Evolutionary conservation across 1,139 yeast species (phyloP).

Genomic region (Blastobotrys proliferans): DNA sequence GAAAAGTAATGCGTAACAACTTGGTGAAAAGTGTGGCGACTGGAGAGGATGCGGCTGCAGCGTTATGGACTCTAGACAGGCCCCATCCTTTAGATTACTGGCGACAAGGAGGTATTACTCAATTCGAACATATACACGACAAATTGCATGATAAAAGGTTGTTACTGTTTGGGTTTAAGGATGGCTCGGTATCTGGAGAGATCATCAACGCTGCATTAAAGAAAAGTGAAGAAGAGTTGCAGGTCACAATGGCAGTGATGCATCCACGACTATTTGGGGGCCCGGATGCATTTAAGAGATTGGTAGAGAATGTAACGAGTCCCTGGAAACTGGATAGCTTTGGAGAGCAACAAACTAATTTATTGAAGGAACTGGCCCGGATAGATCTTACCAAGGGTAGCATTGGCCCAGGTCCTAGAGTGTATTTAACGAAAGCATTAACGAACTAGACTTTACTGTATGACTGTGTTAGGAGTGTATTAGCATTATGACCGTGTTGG

Average conservation of each 20-base stretch:
- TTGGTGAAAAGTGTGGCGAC: not conserved
- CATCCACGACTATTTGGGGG: not conserved
- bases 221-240: not conserved
- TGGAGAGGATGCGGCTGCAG: slow-evolving; percentile 10
- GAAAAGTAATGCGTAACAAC: not conserved
- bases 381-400: slow-evolving; percentile 9
- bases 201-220: not conserved
- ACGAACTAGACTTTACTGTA: too few relatives aligned
- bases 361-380: slow-evolving; percentile 5
- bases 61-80: slow-evolving; percentile 14
- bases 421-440: slow-evolving; percentile 5
- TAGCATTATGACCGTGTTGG: too few relatives aligned
- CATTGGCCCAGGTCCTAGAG: slow-evolving; percentile 13
- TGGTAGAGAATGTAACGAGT: slow-evolving; percentile 3
- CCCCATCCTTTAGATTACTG: slow-evolving; percentile 10
- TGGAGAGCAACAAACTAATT: not conserved
- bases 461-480: too few relatives aligned
- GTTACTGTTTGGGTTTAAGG: slow-evolving; percentile 5
- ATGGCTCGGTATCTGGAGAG: not conserved
- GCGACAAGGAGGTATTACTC: slow-evolving; percentile 1
- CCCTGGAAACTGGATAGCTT: slow-evolving; percentile 11
- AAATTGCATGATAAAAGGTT: not conserved
- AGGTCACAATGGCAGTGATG: not conserved
- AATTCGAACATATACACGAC: not conserved
- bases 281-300: not conserved